Conservation (phyloP, 2,329 filamentous ascomycete genomes). For the Lasiodiplodia theobromae region DNA sequence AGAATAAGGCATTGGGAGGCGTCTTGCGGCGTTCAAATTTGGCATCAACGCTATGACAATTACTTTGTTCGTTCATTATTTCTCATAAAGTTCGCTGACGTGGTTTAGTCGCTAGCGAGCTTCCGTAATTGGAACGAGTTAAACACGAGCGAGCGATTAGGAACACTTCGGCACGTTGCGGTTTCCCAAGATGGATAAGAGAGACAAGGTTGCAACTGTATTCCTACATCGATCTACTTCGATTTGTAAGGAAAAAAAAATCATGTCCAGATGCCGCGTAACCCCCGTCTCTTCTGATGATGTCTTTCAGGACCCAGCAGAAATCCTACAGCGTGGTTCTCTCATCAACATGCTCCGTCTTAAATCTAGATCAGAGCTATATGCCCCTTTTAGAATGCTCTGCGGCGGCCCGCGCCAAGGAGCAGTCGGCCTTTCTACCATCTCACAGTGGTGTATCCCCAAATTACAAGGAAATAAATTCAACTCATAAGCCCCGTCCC, state of each 20-base stretch:
- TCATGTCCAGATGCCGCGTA: too few species aligned
- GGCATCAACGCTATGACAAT: neutral
- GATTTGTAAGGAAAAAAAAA: too few species aligned
- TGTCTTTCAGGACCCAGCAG: neutral
- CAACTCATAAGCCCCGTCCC: too few species aligned
- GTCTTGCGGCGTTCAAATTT: slow-evolving; percentile 19
- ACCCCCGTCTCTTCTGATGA: neutral
- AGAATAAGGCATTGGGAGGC: slow-evolving; percentile 26
- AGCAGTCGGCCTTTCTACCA: neutral
- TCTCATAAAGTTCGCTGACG: neutral
- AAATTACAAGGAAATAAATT: neutral
- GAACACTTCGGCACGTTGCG: neutral
- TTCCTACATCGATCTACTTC: too few species aligned
- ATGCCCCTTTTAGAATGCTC: neutral
- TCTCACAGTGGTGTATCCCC: neutral
- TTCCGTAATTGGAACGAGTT: neutral
- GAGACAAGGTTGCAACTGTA: neutral
- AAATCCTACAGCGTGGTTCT: too few species aligned
- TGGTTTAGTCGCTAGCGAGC: neutral
- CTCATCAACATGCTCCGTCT: too few species aligned
- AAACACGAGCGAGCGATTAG: neutral
- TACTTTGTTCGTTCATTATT: neutral
- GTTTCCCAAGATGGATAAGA: neutral
- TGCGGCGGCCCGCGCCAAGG: neutral
- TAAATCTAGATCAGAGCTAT: too few species aligned